These are phyloP conservation scores for Closterium sp. DNA, from an alignment of 139 green algal species.

Conservation along the genomic window DNA sequence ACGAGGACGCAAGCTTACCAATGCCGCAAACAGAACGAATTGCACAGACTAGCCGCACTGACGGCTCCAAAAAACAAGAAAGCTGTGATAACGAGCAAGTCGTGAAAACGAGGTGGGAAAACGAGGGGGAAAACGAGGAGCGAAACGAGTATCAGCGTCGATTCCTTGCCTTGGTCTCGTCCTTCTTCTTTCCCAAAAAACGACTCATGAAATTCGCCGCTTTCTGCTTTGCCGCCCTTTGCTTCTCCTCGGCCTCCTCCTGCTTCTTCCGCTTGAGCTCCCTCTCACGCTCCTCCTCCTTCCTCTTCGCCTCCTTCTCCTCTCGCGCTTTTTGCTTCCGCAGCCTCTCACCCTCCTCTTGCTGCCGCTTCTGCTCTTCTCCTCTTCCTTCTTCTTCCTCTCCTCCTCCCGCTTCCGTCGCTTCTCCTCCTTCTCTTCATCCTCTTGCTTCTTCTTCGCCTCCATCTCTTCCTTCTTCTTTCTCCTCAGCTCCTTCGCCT, in stretches of 20 bases:
- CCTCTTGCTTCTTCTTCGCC: neutral
- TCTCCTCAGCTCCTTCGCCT: neutral
- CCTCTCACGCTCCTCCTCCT: neutral
- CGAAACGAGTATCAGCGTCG: no score
- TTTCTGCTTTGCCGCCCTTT: neutral
- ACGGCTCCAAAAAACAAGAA: neutral
- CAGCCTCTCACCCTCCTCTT: neutral
- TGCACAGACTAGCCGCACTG: no score
- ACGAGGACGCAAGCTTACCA: no score
- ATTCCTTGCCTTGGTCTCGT: neutral
- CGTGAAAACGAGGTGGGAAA: no score
- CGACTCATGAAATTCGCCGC: neutral
- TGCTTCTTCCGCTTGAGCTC: neutral
- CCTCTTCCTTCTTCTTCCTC: neutral
- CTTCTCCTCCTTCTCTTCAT: neutral
- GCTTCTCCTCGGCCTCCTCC: neutral
- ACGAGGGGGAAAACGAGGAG: no score
- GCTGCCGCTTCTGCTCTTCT: neutral
- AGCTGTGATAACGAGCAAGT: neutral
- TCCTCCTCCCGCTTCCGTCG: neutral
- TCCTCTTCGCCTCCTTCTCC: neutral
- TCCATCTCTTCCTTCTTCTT: neutral
- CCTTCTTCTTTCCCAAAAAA: neutral
- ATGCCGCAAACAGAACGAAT: no score
- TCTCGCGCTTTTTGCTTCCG: neutral